Evolutionary conservation across 306 rosid genomes (phyloP).

Genomic region (Corylus americana): DNA sequence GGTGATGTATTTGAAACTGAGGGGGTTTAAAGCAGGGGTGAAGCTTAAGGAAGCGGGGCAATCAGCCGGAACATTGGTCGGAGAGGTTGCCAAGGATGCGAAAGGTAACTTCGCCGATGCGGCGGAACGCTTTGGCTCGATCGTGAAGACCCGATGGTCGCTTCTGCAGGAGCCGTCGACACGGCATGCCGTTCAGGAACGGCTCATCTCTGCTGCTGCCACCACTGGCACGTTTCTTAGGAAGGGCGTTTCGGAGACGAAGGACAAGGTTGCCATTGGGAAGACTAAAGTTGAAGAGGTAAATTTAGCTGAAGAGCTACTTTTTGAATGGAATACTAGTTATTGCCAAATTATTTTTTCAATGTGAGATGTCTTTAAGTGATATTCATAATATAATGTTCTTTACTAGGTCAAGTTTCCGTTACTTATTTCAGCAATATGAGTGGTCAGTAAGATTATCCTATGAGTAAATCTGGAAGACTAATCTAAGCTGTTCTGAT

Average conservation of each 20-base stretch:
- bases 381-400: background rate
- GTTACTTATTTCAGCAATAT: background rate
- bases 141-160: conserved; percentile 87
- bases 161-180: conserved; percentile 87
- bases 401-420: background rate
- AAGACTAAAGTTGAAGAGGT: conserved; percentile 96
- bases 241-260: conserved; percentile 75
- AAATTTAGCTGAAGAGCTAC: conserved; percentile 19
- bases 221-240: conserved; percentile 78
- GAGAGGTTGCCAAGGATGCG: conserved; percentile 86
- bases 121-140: conserved; percentile 73
- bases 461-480: background rate
- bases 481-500: background rate
- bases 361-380: background rate
- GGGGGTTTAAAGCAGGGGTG: conserved; percentile 54
- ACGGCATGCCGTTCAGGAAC: conserved; percentile 87
- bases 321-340: background rate
- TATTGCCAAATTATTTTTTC: background rate
- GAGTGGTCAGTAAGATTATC: too few species aligned
- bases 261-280: conserved; percentile 84
- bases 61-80: conserved; percentile 89
- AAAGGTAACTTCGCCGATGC: conserved; percentile 74
- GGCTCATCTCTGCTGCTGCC: conserved; percentile 85
- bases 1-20: conserved; percentile 12
- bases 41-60: conserved; percentile 90